Base-by-base conservation (phyloP, 2,329 filamentous ascomycete species). In the Pseudogymnoascus verrucosus region DNA sequence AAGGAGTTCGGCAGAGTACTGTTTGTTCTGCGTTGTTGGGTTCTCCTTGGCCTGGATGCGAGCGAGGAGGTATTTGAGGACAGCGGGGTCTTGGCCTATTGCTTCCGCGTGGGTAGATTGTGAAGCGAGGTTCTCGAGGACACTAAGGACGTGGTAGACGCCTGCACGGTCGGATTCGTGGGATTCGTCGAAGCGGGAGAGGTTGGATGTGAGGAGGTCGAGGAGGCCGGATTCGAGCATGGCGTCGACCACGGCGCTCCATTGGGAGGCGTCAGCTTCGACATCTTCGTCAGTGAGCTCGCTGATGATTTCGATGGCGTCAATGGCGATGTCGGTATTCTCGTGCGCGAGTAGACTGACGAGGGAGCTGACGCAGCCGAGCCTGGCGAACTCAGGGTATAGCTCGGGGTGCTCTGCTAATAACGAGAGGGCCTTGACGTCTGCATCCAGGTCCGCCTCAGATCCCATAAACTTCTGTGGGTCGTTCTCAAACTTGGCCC, bases 211-310 rank as follows among this genome's bases (percentile, higher is more conserved):
- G 2, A 96, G 77, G 37, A 96, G 79, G 39, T 87, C 85, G 5
- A 95, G 74, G 10, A 96, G 75, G 72, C 95, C 90, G 1, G 88
- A 85, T 44, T 87, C 84, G 4, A 89, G 72, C 70, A 87, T 75
- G 3, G 80, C 86, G 74, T 84, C 85, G 69, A 93, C 91, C 7
- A 99, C 77, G 0, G 77, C 80, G 65, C 89, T 85, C 91, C 93
- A 97, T 70, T 97, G 87, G 63, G 85, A 85, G 69, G 92, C 87
- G 65, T 89, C 86, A 1, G 90, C 91, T 44, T 87, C 82, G 1
- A 96, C 91, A 72, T 98, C 93, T 73, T 99, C 93, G 70, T 98
- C 95, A 12, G 91, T 96, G 68, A 98, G 79, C 77, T 99, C 95
- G 63, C 86, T 88, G 61, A 99, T 85, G 57, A 97, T 90, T 77